phyloP scores from a whole-genome alignment of 805 yeast species.

The Candida sakaeoensis region DNA sequence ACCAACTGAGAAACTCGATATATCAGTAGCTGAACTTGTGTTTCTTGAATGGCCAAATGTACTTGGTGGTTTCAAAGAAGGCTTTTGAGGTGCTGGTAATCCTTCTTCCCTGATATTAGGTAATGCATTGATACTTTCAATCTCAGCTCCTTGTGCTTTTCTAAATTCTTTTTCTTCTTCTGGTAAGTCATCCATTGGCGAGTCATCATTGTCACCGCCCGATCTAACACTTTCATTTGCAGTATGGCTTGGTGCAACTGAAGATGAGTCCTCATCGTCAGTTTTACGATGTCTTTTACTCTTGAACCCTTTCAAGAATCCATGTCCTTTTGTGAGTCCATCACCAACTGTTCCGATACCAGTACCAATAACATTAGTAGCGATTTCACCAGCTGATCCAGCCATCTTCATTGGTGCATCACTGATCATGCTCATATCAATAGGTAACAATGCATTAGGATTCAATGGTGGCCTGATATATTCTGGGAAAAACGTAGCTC shows the following conservation, averaged over 20 bases:
- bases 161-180: slow-evolving; percentile 10
- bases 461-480: slow-evolving; percentile 60
- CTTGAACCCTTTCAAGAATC: slow-evolving; percentile 6
- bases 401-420: slow-evolving; percentile 47
- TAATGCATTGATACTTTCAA: slow-evolving; percentile 17
- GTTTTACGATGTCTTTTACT: slow-evolving; percentile 3
- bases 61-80: slow-evolving; percentile 26
- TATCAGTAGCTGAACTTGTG: slow-evolving; percentile 28
- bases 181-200: slow-evolving; percentile 4
- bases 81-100: slow-evolving; percentile 39
- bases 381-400: slow-evolving; percentile 40
- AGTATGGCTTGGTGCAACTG: slow-evolving; percentile 1
- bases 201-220: background rate
- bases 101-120: slow-evolving; percentile 30
- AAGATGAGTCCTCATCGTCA: slow-evolving; percentile 1
- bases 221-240: background rate
- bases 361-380: slow-evolving; percentile 8
- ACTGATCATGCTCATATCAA: slow-evolving; percentile 36
- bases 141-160: slow-evolving; percentile 7
- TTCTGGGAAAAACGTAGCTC: slow-evolving; percentile 57
- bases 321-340: slow-evolving; percentile 6
- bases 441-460: slow-evolving; percentile 30
- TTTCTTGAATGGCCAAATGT: slow-evolving; percentile 15
- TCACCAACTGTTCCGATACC: slow-evolving; percentile 8
- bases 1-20: slow-evolving; percentile 31